phyloP scores from a whole-genome alignment of 2,329 filamentous ascomycete species.

The Whalleya microplaca region DNA sequence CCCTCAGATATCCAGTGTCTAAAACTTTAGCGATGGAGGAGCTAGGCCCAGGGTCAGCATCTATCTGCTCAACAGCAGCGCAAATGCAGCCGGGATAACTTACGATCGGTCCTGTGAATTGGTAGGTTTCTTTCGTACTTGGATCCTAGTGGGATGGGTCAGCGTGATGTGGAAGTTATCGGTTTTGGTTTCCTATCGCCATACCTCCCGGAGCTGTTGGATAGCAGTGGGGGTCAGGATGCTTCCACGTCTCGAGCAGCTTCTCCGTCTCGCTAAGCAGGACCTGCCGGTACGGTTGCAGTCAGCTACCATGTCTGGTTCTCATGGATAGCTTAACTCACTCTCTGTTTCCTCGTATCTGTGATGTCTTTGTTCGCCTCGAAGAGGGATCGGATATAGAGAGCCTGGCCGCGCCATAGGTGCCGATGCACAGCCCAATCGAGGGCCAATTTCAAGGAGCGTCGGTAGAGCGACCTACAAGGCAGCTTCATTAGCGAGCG shows the following conservation, averaged over 20 bases:
- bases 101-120: conserved; percentile 78
- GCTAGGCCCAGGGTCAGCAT: conserved; percentile 41
- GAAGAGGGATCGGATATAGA: conserved; percentile 94
- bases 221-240: conserved; percentile 88
- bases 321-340: conserved; percentile 43
- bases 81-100: conserved; percentile 44
- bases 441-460: conserved; percentile 87
- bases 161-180: conserved; percentile 11
- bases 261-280: conserved; percentile 87
- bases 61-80: background rate
- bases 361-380: conserved; percentile 87
- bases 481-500: conserved; percentile 21
- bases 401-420: conserved; percentile 91
- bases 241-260: conserved; percentile 91
- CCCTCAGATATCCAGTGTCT: conserved; percentile 16
- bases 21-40: conserved; percentile 55
- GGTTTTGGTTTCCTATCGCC: conserved; percentile 27
- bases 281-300: conserved; percentile 55
- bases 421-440: conserved; percentile 95
- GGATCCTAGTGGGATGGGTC: conserved; percentile 63
- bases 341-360: conserved; percentile 84
- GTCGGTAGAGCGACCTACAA: conserved; percentile 78
- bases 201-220: conserved; percentile 93
- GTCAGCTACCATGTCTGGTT: background rate
- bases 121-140: conserved; percentile 96